Conservation (phyloP, 2,329 filamentous ascomycete species). For the Cordyceps farinosa region DNA sequence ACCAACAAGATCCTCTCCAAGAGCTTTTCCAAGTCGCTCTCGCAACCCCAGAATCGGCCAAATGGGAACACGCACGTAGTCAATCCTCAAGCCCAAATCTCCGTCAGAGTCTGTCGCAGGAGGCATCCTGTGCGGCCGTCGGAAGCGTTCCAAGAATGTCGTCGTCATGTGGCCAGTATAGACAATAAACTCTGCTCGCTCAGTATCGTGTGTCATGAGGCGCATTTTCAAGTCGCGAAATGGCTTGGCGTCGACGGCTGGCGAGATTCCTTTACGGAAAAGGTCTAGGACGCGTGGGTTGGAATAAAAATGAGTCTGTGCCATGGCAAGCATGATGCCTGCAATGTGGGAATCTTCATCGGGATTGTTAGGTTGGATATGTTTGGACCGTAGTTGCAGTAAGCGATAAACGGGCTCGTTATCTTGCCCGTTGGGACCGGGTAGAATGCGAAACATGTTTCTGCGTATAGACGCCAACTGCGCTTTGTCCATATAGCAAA, state of each 20-base stretch:
- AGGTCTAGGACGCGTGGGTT: slow-evolving; percentile 20
- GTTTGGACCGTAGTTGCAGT: slow-evolving; percentile 44
- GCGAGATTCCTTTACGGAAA: slow-evolving; percentile 26
- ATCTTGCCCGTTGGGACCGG: slow-evolving; percentile 35
- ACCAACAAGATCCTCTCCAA: slow-evolving; percentile 50
- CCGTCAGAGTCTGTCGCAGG: slow-evolving; percentile 24
- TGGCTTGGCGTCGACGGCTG: slow-evolving; percentile 25
- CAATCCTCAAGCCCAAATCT: slow-evolving; percentile 40
- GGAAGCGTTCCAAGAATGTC: slow-evolving; percentile 48
- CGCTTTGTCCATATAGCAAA: slow-evolving; percentile 46
- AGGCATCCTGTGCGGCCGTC: slow-evolving; percentile 43
- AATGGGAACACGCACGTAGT: slow-evolving; percentile 46
- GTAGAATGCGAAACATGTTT: slow-evolving; percentile 44
- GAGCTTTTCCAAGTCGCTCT: slow-evolving; percentile 51
- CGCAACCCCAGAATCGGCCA: slow-evolving; percentile 55
- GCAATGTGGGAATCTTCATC: slow-evolving; percentile 53
- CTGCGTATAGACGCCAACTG: slow-evolving; percentile 45
- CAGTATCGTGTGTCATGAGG: slow-evolving; percentile 49
- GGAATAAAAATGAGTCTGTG: slow-evolving; percentile 51
- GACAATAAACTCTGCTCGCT: slow-evolving; percentile 48
- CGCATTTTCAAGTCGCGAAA: slow-evolving; percentile 49
- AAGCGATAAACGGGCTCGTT: slow-evolving; percentile 49
- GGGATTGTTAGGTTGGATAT: slow-evolving; percentile 43
- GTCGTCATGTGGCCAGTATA: slow-evolving; percentile 49
- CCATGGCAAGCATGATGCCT: slow-evolving; percentile 53